phyloP scores from a whole-genome alignment of 2,329 filamentous ascomycete species.

The Monosporascus sp. region DNA sequence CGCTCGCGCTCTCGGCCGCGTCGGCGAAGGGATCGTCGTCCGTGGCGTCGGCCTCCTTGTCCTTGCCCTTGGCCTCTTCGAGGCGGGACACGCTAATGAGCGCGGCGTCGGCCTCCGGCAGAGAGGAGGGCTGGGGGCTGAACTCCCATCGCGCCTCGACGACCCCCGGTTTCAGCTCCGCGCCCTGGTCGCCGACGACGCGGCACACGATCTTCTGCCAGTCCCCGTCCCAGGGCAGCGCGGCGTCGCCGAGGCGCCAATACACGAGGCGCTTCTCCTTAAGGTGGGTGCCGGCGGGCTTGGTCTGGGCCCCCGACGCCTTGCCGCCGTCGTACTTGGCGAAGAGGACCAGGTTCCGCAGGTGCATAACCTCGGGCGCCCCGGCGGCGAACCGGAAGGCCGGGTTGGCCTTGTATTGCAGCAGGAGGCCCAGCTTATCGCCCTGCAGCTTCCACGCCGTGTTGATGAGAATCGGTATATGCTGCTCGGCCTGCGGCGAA shows the following conservation, averaged over 20 bases:
- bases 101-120: constrained; percentile 17
- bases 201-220: constrained; percentile 77
- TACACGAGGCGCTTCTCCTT: constrained; percentile 73
- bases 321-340: constrained; percentile 66
- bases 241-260: constrained; percentile 76
- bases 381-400: constrained; percentile 40
- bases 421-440: constrained; percentile 77
- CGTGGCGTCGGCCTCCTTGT: no score
- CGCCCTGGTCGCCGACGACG: constrained; percentile 66
- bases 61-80: constrained; percentile 46
- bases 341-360: constrained; percentile 72
- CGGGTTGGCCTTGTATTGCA: constrained; percentile 82
- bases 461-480: constrained; percentile 68
- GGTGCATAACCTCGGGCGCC: constrained; percentile 44
- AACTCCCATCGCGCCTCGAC: constrained; percentile 82
- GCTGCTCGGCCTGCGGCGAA: constrained; percentile 35
- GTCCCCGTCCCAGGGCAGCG: constrained; percentile 54
- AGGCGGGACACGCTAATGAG: constrained; percentile 58
- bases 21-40: constrained; percentile 68
- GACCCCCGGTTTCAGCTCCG: constrained; percentile 65
- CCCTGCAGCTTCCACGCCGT: constrained; percentile 80
- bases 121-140: constrained; percentile 9
- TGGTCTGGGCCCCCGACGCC: constrained; percentile 66
- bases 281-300: constrained; percentile 72
- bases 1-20: constrained; percentile 31